Conservation (phyloP, 2,329 filamentous ascomycete species). For the Monilinia aucupariae region DNA sequence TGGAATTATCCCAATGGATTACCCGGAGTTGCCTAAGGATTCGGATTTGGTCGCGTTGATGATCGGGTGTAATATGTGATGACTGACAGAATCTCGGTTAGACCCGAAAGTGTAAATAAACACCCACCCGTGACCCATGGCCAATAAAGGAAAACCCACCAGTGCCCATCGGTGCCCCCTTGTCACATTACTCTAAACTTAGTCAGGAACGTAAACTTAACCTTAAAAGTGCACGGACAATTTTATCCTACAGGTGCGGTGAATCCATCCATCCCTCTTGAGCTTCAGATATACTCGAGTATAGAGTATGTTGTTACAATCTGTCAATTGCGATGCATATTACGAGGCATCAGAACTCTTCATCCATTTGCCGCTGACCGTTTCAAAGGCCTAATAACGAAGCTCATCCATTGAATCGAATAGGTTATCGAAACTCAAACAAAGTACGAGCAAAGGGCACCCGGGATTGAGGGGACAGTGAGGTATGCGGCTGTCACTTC, state of each 20-base stretch:
- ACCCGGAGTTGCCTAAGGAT: constrained; percentile 33
- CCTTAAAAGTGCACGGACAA: not conserved
- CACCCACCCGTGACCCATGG: too few species aligned
- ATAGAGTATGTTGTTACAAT: not conserved
- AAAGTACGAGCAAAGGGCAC: not conserved
- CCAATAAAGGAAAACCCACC: too few species aligned
- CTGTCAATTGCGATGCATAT: not conserved
- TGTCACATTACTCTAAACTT: too few species aligned
- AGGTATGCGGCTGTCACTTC: not conserved
- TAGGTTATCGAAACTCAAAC: not conserved
- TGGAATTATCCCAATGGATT: constrained; percentile 31
- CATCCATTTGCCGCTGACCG: not conserved
- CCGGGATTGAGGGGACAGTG: not conserved
- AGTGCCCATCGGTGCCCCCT: too few species aligned
- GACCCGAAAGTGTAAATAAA: constrained; percentile 4
- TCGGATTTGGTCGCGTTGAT: constrained; percentile 39
- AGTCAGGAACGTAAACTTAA: constrained; percentile 4
- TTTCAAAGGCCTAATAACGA: not conserved
- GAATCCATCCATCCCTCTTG: not conserved
- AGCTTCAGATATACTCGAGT: too few species aligned
- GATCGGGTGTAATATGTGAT: constrained; percentile 39
- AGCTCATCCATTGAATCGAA: not conserved
- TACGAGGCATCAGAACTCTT: not conserved
- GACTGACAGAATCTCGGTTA: not conserved
- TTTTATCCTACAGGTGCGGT: not conserved